These are phyloP conservation scores for Alternaria panax DNA, from an alignment of 2,329 filamentous ascomycete genomes.

Conservation along the genomic window DNA sequence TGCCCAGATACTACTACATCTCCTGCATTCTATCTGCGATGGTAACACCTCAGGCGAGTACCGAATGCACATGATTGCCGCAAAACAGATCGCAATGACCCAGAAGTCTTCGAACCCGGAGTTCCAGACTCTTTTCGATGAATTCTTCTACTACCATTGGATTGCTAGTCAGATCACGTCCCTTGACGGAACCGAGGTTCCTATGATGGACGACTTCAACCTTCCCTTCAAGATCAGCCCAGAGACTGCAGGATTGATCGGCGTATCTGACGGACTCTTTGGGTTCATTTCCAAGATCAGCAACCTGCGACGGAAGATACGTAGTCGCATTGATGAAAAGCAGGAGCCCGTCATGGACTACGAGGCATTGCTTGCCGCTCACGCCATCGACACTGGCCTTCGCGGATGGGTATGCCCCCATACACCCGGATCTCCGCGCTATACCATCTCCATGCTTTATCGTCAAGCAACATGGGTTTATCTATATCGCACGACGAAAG, in stretches of 20 bases:
- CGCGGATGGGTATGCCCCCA: slow-evolving; percentile 74
- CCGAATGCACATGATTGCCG: slow-evolving; percentile 78
- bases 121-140: slow-evolving; percentile 74
- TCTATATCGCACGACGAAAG: slow-evolving; percentile 66
- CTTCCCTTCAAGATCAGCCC: slow-evolving; percentile 64
- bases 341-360: slow-evolving; percentile 77
- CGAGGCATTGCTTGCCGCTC: slow-evolving; percentile 73
- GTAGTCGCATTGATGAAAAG: slow-evolving; percentile 68
- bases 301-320: slow-evolving; percentile 75
- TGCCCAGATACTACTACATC: slow-evolving; percentile 66
- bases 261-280: slow-evolving; percentile 83
- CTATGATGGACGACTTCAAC: slow-evolving; percentile 61
- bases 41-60: slow-evolving; percentile 73
- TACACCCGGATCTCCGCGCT: slow-evolving; percentile 60
- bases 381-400: slow-evolving; percentile 77
- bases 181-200: slow-evolving; percentile 60
- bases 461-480: slow-evolving; percentile 70
- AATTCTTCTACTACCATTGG: slow-evolving; percentile 86
- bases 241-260: slow-evolving; percentile 70
- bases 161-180: slow-evolving; percentile 66
- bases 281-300: slow-evolving; percentile 80
- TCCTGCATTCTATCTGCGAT: slow-evolving; percentile 67
- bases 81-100: slow-evolving; percentile 71
- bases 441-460: slow-evolving; percentile 65
- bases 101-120: slow-evolving; percentile 68